Evolutionary conservation across 2,329 filamentous ascomycete species (phyloP).

Genomic region (Aspergillus aculeatus): DNA sequence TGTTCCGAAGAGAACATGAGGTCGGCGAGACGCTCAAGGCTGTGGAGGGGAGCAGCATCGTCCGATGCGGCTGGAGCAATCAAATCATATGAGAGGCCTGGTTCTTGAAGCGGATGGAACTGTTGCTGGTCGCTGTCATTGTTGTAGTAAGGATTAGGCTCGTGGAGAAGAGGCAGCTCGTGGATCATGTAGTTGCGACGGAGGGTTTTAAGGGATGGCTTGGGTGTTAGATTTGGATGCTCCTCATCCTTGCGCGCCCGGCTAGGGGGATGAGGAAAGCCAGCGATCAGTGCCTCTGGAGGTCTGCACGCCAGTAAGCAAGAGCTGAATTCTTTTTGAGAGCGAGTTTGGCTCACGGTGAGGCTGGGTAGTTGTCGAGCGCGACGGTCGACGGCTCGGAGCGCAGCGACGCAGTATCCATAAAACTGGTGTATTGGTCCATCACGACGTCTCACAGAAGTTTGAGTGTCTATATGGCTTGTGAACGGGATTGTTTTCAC

Average conservation of each 20-base stretch:
- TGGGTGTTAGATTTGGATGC: slow-evolving; percentile 17
- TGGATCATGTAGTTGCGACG: slow-evolving; percentile 26
- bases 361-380: slow-evolving; percentile 3
- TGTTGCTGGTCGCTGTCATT: slow-evolving; percentile 17
- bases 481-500: neutral
- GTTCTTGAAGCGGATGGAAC: slow-evolving; percentile 32
- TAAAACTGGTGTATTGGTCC: slow-evolving; percentile 6
- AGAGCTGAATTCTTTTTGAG: neutral
- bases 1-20: slow-evolving; percentile 66
- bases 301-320: neutral
- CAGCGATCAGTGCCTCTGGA: slow-evolving; percentile 17
- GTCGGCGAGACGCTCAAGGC: slow-evolving; percentile 64
- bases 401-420: slow-evolving; percentile 10
- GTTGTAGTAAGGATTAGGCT: slow-evolving; percentile 26
- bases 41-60: slow-evolving; percentile 39
- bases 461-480: neutral
- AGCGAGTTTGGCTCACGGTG: neutral
- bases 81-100: slow-evolving; percentile 36
- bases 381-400: slow-evolving; percentile 12
- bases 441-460: neutral
- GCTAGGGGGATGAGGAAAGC: slow-evolving; percentile 26
- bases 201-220: slow-evolving; percentile 27
- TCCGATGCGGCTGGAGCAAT: slow-evolving; percentile 31
- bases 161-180: slow-evolving; percentile 31
- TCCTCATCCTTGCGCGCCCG: slow-evolving; percentile 15